Evolutionary conservation across 2,329 filamentous ascomycete species (phyloP), one percentile per base, ranked within the genome.

Genomic region (Ceratocystis ficicola): DNA sequence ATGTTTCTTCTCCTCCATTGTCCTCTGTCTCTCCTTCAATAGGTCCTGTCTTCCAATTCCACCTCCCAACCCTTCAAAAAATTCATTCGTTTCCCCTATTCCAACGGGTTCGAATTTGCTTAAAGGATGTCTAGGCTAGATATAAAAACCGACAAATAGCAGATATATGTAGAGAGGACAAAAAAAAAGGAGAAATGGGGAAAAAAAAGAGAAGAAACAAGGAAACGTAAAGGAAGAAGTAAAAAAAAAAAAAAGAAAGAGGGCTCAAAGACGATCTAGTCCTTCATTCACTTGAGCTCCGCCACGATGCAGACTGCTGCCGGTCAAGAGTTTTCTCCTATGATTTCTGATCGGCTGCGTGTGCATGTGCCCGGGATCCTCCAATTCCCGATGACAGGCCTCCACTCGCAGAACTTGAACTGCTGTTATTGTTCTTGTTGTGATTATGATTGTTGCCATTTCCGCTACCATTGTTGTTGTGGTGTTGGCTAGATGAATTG

Each of bases 401-500:
- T 15, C 36, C 59, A 25, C 62, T 63, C 41, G 63, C 46, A 36
- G 62, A 59, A 36, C 44, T 36, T n/a, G 59, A 44, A 20, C 8
- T 59, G 32, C 44, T 57, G 22, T 48, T 64, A 36, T 20, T 59
- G 22, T 41, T 57, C 44, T 55, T 64, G 44, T 36, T 64, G 41
- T 64, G 62, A 17, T 64, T 44, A 22, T 64, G 62, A 15, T 63
- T 44, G 57, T 41, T 41, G 36, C 36, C 36, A 5, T 41, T 41
- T 41, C 36, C 36, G 10, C 36, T 41, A 15, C 77, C 77, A 66
- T 77, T 76, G 64, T 72, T 71, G 69, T 67, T 64, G 57, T 77
- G 75, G 22, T 66, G 64, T 10, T 61, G 55, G 10, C 57, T 48
- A 17, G 62, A 52, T 32, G 60, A 44, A 68, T 78, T 76, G 70